These are phyloP conservation scores for Uncinocarpus reesii DNA, from an alignment of 2,329 filamentous ascomycete genomes.

Conservation along the genomic window DNA sequence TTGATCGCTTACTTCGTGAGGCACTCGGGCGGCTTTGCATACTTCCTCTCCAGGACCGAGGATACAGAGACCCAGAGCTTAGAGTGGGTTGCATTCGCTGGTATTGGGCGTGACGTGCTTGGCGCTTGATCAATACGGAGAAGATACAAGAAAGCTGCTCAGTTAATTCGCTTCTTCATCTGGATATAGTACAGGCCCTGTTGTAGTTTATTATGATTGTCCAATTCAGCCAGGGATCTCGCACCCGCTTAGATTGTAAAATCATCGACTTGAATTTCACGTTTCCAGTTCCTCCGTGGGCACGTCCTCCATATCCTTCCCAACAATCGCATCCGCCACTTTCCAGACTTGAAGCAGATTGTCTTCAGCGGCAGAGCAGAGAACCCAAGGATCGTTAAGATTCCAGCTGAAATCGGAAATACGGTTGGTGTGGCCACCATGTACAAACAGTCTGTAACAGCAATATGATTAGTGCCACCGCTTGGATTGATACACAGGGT, in stretches of 20 bases:
- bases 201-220: background rate
- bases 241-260: no score
- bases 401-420: slow-evolving; percentile 98
- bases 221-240: background rate
- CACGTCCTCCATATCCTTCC: slow-evolving; percentile 63
- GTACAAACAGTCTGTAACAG: slow-evolving; percentile 72
- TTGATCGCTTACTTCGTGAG: no score
- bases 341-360: slow-evolving; percentile 95
- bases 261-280: background rate
- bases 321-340: slow-evolving; percentile 70
- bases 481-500: no score
- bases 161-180: background rate
- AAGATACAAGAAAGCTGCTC: background rate
- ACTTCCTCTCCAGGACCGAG: no score
- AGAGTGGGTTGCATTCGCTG: no score
- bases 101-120: no score
- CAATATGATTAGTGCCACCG: background rate
- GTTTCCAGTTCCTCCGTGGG: slow-evolving; percentile 63
- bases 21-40: no score
- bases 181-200: slow-evolving; percentile 3
- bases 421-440: slow-evolving; percentile 94
- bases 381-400: slow-evolving; percentile 88
- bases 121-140: no score
- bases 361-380: slow-evolving; percentile 91
- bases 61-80: no score